phyloP scores from a whole-genome alignment of 768 basidiomycete species.

The Trametes gibbosa region DNA sequence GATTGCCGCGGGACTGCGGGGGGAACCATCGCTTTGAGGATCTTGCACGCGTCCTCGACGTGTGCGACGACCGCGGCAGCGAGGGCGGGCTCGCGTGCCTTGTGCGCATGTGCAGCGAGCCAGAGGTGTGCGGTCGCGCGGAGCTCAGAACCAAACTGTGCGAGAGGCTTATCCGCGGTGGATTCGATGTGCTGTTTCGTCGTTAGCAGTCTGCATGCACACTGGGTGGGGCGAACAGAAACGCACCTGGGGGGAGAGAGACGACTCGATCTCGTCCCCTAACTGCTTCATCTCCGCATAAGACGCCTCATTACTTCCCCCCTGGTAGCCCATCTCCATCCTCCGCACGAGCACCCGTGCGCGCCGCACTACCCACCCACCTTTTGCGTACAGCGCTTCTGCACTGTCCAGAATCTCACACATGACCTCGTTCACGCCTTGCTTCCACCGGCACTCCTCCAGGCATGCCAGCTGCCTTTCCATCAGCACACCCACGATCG shows the following conservation, averaged over 20 bases:
- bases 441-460: conserved; percentile 55
- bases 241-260: conserved; percentile 45
- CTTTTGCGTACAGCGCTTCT: conserved; percentile 46
- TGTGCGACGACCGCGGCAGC: conserved; percentile 47
- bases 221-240: background rate
- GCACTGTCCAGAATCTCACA: conserved; percentile 46
- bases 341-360: conserved; percentile 54
- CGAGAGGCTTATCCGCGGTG: conserved; percentile 26
- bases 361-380: conserved; percentile 53
- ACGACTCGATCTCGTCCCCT: conserved; percentile 38
- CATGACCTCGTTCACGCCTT: conserved; percentile 44
- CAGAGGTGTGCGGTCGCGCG: conserved; percentile 59
- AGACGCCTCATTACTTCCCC: conserved; percentile 10
- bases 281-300: conserved; percentile 30
- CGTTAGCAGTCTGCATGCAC: background rate
- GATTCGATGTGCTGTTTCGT: conserved; percentile 27
- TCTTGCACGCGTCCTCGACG: conserved; percentile 49
- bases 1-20: conserved; percentile 8
- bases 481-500: conserved; percentile 52
- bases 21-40: conserved; percentile 41
- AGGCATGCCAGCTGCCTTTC: conserved; percentile 61
- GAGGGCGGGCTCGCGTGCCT: conserved; percentile 42
- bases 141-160: conserved; percentile 43
- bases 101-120: conserved; percentile 70
- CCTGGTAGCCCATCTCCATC: conserved; percentile 51